Base-by-base conservation (phyloP, 768 basidiomycete species). In the Lentinula edodes region DNA sequence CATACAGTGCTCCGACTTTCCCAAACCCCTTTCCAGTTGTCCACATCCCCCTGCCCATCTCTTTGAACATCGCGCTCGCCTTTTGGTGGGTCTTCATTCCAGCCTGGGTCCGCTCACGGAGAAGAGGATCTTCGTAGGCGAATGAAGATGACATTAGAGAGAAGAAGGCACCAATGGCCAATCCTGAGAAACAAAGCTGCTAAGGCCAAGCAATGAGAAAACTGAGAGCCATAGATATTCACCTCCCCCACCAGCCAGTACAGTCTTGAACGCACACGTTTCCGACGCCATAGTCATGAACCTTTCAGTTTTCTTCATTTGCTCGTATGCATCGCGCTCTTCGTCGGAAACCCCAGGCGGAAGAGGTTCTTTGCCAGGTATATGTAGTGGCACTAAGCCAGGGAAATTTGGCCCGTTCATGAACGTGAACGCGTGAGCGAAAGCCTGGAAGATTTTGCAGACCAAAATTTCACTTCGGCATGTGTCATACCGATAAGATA, bases 71-170 rank as follows among this genome's bases (percentile, higher is more conserved):
- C 65, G 88, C 86, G 50, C 83, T 79, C 1, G 93, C 90, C 68
- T 95, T 95, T 71, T 95, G 90, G 23, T 81, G 78, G 50, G 83
- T 84, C 62, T 75, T 85, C 75, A 87, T 68, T 12, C 78, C 81
- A 10, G 78, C 78, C 66, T 83, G 80, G 9, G 80, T 78, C 67
- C 84, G 82, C 52, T 85, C 77, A 36, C 91, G 86, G 39, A 91
- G 80, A 50, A 93, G 76, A 10, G 95, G 95, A 72, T 98, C 95
- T 72, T 98, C 96, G 71, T 97, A 96, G 38, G 90, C 89, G 71
- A 98, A 95, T 34, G 94, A 93, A 18, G 94, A 80, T 38, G 91
- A 93, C 96, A 98, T 98, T 62, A 98, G 81, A 1, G 94, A 93
- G 77, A 98, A 93, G 80, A 98, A 95, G 36, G 89, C 95, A 62